These are phyloP conservation scores for Rhizopogon parksii DNA, from an alignment of 1,284 basidiomycete genomes.

Conservation along the genomic window DNA sequence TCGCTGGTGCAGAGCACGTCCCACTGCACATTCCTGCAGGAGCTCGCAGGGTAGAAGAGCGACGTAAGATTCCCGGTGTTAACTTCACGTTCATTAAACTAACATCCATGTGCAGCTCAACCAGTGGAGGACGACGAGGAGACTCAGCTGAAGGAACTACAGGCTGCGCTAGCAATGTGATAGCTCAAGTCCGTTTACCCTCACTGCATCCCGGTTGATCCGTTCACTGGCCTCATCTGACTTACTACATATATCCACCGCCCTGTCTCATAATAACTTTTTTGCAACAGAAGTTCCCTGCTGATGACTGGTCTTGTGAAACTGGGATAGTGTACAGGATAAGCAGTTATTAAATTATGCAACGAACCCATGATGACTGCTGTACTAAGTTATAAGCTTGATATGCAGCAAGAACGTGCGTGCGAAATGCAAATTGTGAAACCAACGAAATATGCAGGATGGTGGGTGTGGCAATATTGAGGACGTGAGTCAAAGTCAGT, in stretches of 20 bases:
- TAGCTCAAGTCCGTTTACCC: conserved; percentile 11
- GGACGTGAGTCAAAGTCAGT: neutral
- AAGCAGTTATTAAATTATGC: conserved; percentile 35
- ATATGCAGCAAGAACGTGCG: conserved; percentile 20
- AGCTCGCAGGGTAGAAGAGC: conserved; percentile 42
- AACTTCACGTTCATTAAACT: conserved; percentile 5
- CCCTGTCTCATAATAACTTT: conserved; percentile 21
- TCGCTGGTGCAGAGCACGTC: conserved; percentile 86
- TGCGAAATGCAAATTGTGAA: conserved; percentile 19
- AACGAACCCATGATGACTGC: conserved; percentile 15
- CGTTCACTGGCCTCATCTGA: conserved; percentile 18
- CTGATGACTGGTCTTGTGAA: conserved; percentile 18
- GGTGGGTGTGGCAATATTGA: conserved; percentile 15
- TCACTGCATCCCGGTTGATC: conserved; percentile 6
- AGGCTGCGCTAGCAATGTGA: conserved; percentile 87
- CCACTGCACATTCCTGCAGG: conserved; percentile 81
- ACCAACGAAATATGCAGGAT: conserved; percentile 21
- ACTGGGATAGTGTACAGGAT: conserved; percentile 29
- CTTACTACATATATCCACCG: conserved; percentile 30
- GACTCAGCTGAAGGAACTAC: conserved; percentile 84
- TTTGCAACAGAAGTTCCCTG: conserved; percentile 15
- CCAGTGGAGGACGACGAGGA: conserved; percentile 90
- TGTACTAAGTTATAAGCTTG: conserved; percentile 26
- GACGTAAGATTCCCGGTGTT: conserved; percentile 39
- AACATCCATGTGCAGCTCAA: conserved; percentile 18